Conservation (phyloP, 129 eudicot species). For the Oenanthe sinensis region DNA sequence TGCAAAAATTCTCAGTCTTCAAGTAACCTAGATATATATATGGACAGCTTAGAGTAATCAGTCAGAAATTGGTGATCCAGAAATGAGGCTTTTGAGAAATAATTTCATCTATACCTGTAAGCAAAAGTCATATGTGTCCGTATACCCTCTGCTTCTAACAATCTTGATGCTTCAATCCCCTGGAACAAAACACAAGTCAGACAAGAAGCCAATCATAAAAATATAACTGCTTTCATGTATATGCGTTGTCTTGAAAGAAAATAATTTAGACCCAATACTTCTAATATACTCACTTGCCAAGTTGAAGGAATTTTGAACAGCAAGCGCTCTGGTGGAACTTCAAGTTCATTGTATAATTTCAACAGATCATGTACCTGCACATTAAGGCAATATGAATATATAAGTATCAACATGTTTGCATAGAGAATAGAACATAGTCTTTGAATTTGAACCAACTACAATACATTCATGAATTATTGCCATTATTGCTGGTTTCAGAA, state of each 20-base stretch:
- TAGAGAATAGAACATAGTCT: background rate
- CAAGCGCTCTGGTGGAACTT: slow-evolving; percentile 74
- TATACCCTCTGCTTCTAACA: slow-evolving; percentile 92
- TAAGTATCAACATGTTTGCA: background rate
- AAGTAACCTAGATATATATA: background rate
- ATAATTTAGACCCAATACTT: background rate
- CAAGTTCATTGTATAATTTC: slow-evolving; percentile 56
- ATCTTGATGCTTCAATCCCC: slow-evolving; percentile 97
- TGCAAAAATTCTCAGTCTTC: background rate
- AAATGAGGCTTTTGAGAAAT: background rate
- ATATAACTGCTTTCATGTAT: background rate
- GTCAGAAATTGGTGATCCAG: background rate
- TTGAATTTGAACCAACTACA: background rate
- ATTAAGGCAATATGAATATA: slow-evolving; percentile 4
- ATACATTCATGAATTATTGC: background rate
- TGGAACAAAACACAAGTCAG: slow-evolving; percentile 15
- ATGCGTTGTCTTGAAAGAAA: background rate
- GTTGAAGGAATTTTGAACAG: slow-evolving; percentile 90
- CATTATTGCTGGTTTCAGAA: background rate
- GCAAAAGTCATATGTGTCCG: slow-evolving; percentile 93
- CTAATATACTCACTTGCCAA: slow-evolving; percentile 74
- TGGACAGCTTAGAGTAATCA: background rate
- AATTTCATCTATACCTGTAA: slow-evolving; percentile 45
- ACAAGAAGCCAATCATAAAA: background rate
- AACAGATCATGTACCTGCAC: slow-evolving; percentile 74